phyloP scores from a whole-genome alignment of 768 basidiomycete genomes.

The Panus rudis region DNA sequence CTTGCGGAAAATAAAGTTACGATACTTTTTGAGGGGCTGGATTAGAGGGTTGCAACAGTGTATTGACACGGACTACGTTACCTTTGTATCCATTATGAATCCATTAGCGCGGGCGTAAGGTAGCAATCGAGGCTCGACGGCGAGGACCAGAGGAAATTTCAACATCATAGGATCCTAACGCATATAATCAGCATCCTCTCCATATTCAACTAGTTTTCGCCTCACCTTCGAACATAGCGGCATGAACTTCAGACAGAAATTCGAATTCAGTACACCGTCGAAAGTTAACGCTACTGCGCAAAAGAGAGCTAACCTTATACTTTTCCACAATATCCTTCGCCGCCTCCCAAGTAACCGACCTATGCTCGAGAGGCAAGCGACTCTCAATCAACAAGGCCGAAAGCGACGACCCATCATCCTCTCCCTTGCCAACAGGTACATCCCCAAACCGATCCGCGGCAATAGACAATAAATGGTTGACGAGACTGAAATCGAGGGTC shows the following conservation, averaged over 20 bases:
- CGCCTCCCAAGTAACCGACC: conserved; percentile 54
- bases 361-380: conserved; percentile 51
- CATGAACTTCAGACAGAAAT: conserved; percentile 48
- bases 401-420: conserved; percentile 70
- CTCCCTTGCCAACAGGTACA: conserved; percentile 63
- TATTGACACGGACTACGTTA: conserved; percentile 22
- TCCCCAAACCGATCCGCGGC: conserved; percentile 55
- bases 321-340: conserved; percentile 62
- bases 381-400: conserved; percentile 62
- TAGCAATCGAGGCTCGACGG: conserved; percentile 69
- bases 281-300: conserved; percentile 11
- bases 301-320: conserved; percentile 46
- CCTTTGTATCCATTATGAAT: conserved; percentile 74
- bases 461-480: conserved; percentile 55
- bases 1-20: conserved; percentile 81
- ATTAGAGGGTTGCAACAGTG: conserved; percentile 3
- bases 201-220: background rate
- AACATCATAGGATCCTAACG: conserved; percentile 72
- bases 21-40: conserved; percentile 48
- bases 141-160: conserved; percentile 69
- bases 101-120: conserved; percentile 69
- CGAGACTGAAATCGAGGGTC: conserved; percentile 51
- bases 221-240: conserved; percentile 67
- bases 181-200: background rate
- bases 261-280: conserved; percentile 2